Conservation (phyloP, 2,329 filamentous ascomycete genomes). For the Didymella glomerata region DNA sequence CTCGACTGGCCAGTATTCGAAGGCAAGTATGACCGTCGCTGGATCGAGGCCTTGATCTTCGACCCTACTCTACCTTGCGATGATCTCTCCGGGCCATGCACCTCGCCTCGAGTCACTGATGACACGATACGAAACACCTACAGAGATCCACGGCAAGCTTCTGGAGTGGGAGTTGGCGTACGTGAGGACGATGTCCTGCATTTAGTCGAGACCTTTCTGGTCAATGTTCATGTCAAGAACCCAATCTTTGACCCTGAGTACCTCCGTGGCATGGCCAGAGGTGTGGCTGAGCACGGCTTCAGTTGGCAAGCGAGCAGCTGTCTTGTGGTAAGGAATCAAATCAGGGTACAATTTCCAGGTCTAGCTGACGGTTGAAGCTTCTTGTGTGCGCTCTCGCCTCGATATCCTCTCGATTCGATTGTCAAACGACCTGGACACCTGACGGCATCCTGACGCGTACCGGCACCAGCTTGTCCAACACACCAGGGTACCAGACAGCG, state of each 20-base stretch:
- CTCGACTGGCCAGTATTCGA: constrained; percentile 45
- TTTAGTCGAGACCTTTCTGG: constrained; percentile 41
- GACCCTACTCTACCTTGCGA: constrained; percentile 17
- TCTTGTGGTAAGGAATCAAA: constrained; percentile 36
- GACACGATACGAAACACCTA: constrained; percentile 10
- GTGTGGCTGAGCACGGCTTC: constrained; percentile 37
- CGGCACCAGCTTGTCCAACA: constrained; percentile 21
- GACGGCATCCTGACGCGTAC: background rate
- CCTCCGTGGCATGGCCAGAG: constrained; percentile 31
- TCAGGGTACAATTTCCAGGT: background rate
- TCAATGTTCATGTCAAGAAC: constrained; percentile 48
- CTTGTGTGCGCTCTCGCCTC: constrained; percentile 45
- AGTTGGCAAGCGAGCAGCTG: constrained; percentile 42
- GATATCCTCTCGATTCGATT: constrained; percentile 41
- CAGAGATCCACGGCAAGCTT: constrained; percentile 6
- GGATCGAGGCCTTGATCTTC: constrained; percentile 27
- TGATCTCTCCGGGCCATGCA: constrained; percentile 2
- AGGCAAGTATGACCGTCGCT: constrained; percentile 27
- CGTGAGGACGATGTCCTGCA: constrained; percentile 40
- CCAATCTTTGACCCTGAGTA: constrained; percentile 42
- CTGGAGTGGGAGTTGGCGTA: constrained; percentile 23
- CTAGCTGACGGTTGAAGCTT: constrained; percentile 27
- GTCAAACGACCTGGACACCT: constrained; percentile 21
- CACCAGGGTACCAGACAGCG: constrained; percentile 30
- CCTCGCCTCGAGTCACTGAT: constrained; percentile 13